Percentiles rank a stretch among this genome's conserved stretches.
Evolutionary conservation across 345 rosid genomes (phyloP).

Genomic region (Odontarrhena argentea): DNA sequence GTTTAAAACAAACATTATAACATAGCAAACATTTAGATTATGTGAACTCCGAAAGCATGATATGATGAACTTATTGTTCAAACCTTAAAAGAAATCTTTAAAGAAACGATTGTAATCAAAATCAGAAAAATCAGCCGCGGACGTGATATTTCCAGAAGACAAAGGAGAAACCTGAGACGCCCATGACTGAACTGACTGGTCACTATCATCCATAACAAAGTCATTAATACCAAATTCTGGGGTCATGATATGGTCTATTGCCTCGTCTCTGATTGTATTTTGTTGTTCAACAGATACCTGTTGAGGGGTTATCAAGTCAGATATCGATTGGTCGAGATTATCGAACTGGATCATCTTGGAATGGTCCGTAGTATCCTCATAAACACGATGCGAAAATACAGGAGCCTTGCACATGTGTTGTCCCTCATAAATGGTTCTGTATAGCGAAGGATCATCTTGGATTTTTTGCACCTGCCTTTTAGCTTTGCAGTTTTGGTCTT

Average conservation of each 20-base stretch:
- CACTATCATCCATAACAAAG: not conserved
- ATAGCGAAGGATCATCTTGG: slow-evolving; percentile 26
- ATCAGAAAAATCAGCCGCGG: not conserved
- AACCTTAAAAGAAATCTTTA: not conserved
- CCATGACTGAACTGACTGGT: not conserved
- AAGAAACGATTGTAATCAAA: not conserved
- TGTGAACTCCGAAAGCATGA: too few relatives aligned
- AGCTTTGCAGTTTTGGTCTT: slow-evolving; percentile 44
- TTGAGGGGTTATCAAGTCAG: too few relatives aligned
- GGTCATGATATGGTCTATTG: not conserved
- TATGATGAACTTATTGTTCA: slow-evolving; percentile 2
- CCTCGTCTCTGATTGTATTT: not conserved
- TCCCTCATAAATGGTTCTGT: slow-evolving; percentile 37
- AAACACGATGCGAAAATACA: not conserved
- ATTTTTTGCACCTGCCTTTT: slow-evolving; percentile 46
- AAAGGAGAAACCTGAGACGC: not conserved
- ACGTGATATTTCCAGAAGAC: not conserved
- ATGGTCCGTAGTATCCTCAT: not conserved
- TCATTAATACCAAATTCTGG: slow-evolving; percentile 15
- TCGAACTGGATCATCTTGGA: not conserved
- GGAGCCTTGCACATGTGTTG: slow-evolving; percentile 35
- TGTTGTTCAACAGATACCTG: too few relatives aligned
- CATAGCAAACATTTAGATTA: too few relatives aligned
- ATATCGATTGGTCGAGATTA: too few relatives aligned
- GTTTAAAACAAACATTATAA: too few relatives aligned